These are phyloP conservation scores for Mortierella sp. DNA, from an alignment of 371 early-diverging fungal genomes.

Conservation along the genomic window DNA sequence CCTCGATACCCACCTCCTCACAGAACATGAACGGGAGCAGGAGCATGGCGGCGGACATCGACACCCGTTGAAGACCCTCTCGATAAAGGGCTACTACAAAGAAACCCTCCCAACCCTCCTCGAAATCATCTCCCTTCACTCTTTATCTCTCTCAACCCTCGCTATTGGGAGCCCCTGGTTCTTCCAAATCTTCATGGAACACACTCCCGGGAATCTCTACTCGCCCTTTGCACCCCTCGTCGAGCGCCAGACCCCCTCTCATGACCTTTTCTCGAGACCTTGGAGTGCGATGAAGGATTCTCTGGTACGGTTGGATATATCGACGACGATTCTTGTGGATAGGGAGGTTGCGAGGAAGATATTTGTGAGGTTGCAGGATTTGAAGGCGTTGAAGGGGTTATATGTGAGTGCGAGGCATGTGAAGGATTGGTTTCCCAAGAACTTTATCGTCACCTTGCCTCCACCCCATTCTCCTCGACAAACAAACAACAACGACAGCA, in stretches of 20 bases:
- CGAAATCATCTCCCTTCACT: not conserved
- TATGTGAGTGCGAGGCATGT: not conserved
- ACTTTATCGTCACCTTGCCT: not conserved
- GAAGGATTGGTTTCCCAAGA: not conserved
- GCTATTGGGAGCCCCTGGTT: not conserved
- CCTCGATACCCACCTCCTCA: not conserved
- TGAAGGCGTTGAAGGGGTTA: not conserved
- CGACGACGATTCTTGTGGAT: not conserved
- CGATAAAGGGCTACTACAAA: not conserved
- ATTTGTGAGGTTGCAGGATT: not conserved
- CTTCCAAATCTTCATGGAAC: not conserved
- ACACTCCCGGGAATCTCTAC: not conserved
- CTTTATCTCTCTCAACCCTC: not conserved
- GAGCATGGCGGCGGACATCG: not conserved
- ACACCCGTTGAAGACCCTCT: not conserved
- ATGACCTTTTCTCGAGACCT: not conserved
- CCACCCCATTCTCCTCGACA: too few species aligned
- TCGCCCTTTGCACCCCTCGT: slow-evolving; percentile 1
- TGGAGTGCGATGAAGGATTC: not conserved
- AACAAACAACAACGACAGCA: not conserved
- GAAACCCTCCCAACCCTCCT: not conserved
- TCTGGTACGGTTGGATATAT: not conserved
- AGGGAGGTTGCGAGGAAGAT: not conserved
- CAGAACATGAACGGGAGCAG: not conserved
- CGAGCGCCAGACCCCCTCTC: not conserved